Base-by-base conservation (phyloP, 1,284 basidiomycete genomes). In the Ustilago sp. region DNA sequence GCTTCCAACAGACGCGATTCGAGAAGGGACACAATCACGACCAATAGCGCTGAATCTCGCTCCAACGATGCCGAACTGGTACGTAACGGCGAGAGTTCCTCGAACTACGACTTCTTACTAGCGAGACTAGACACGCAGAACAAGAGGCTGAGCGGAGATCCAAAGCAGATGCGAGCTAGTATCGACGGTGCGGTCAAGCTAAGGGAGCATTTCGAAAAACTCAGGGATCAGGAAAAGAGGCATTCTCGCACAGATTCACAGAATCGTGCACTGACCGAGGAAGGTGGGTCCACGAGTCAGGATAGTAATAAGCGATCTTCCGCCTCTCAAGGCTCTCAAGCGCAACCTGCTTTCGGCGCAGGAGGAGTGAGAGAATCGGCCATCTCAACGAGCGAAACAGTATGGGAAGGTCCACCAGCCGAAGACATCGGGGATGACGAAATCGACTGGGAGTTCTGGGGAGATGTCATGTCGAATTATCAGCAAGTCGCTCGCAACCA, bases 401-500 rank as follows among this genome's bases (percentile, higher is more conserved):
- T 57, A 1, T 66, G 59, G 56, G 51, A 73, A 2, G 77, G 63
- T 15, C 69, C 74, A 4, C 74, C 74, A 4, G 56, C 61, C 9
- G 70, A 79, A 15, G 80, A 77, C 38, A 9, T 65, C 1, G 61
- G 43, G 7, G 77, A 81, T 15, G 76, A 79, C 19, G 51, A 52
- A n/a, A 80, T 85, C 39, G 88, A 88, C 74, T 88, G 88, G 97
- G 92, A 92, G 77, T 99, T 98, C 87, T 99, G 97, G 96, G 96
- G 97, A 1, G 90, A 90, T 17, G 95, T 99, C 8, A 93, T 99
- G 85, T 93, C 92, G 19, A 82, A 79, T 74, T 70, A 80, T 59
- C 64, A 80, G 57, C 54, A 60, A 15, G 70, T 85, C 65, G 87
- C 95, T 1, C 91, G 93, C 77, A 80, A 67, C 2, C 72, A 76